phyloP scores from a whole-genome alignment of 2,329 filamentous ascomycete genomes.

The Sporothrix pseudoabietina region DNA sequence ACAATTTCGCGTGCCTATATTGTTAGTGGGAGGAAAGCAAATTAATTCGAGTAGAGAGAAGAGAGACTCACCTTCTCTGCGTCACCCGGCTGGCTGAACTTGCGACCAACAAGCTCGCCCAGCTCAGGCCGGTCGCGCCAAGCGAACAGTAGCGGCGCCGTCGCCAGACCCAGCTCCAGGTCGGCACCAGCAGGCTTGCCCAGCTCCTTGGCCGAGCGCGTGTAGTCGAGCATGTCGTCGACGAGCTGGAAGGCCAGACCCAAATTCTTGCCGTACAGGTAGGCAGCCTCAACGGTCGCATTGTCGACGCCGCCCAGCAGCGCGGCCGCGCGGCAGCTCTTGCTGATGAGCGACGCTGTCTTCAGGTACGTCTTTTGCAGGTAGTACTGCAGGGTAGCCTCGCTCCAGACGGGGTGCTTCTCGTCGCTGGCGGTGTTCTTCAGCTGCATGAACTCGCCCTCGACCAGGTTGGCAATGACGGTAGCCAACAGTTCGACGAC shows the following conservation, averaged over 20 bases:
- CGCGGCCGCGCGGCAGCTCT: conserved; percentile 88
- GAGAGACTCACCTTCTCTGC: conserved; percentile 68
- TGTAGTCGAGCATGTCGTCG: conserved; percentile 98
- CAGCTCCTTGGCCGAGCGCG: conserved; percentile 77
- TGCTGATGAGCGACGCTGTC: conserved; percentile 92
- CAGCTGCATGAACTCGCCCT: conserved; percentile 99
- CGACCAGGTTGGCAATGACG: conserved; percentile 95
- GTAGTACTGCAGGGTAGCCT: conserved; percentile 90
- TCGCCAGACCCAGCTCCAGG: conserved; percentile 88
- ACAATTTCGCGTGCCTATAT: conserved; percentile 83
- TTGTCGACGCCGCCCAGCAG: conserved; percentile 75
- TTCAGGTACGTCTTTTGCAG: conserved; percentile 98
- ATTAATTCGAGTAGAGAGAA: too few relatives aligned
- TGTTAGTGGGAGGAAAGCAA: conserved; percentile 23
- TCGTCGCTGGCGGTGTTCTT: conserved; percentile 94
- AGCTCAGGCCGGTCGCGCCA: conserved; percentile 89
- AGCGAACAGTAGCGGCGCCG: conserved; percentile 89
- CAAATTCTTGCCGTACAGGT: conserved; percentile 88
- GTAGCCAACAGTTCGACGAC: conserved; percentile 93
- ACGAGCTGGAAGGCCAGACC: conserved; percentile 96
- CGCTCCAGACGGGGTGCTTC: conserved; percentile 78
- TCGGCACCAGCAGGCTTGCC: conserved; percentile 96
- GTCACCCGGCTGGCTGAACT: conserved; percentile 83
- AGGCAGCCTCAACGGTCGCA: conserved; percentile 85
- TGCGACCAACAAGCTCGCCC: conserved; percentile 85